These are phyloP conservation scores for Cardamine chenopodiifolia DNA, from an alignment of 345 rosid genomes.

Conservation along the genomic window DNA sequence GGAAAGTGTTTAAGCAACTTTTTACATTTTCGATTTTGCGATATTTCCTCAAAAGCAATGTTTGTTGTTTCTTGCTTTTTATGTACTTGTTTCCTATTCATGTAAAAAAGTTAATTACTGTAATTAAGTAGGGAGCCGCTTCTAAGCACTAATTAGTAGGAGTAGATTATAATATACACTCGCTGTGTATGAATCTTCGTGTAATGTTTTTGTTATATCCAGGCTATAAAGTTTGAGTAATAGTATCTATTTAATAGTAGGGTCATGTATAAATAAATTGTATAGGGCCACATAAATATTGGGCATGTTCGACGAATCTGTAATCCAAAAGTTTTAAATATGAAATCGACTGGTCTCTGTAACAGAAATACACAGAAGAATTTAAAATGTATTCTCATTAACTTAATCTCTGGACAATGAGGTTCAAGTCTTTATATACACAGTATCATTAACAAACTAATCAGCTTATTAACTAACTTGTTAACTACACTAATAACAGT, in stretches of 20 bases:
- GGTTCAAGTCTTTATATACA: too few relatives aligned
- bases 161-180: slow-evolving; percentile 35
- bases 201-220: slow-evolving; percentile 14
- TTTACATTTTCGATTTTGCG: slow-evolving; percentile 32
- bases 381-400: too few relatives aligned
- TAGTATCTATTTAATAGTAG: slow-evolving; percentile 18
- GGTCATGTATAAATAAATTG: not conserved
- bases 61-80: slow-evolving; percentile 29
- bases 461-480: too few relatives aligned
- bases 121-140: slow-evolving; percentile 31
- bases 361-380: too few relatives aligned
- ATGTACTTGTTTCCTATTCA: not conserved
- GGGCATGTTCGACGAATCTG: slow-evolving; percentile 35
- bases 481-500: too few relatives aligned
- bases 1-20: slow-evolving; percentile 25
- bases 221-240: slow-evolving; percentile 1
- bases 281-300: slow-evolving; percentile 8
- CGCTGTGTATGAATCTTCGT: slow-evolving; percentile 7
- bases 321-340: not conserved
- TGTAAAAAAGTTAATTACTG: slow-evolving; percentile 23
- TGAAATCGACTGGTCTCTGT: not conserved
- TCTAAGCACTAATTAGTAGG: slow-evolving; percentile 25
- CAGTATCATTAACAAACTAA: too few relatives aligned
- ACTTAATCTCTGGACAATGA: too few relatives aligned
- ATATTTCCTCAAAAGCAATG: slow-evolving; percentile 44